phyloP scores from a whole-genome alignment of 768 basidiomycete genomes.

The Collybia sordida region DNA sequence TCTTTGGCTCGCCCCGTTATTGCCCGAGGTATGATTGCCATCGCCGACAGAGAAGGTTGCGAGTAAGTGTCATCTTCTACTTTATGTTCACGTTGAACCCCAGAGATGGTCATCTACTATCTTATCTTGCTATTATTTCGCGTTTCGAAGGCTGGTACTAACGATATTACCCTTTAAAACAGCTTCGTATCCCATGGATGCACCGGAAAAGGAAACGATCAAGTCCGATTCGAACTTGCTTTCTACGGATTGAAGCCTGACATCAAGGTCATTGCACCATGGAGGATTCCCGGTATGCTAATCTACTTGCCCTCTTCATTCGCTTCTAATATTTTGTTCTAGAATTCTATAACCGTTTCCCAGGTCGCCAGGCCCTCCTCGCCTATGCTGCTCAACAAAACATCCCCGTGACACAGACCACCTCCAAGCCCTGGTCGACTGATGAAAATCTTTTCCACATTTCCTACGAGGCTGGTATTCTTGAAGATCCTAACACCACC shows the following conservation, averaged over 20 bases:
- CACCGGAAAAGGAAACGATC: slow-evolving; percentile 99
- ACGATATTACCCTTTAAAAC: not conserved
- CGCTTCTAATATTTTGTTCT: slow-evolving; percentile 2
- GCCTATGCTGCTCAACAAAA: slow-evolving; percentile 83
- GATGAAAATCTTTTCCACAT: slow-evolving; percentile 99
- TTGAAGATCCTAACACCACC: slow-evolving; percentile 94
- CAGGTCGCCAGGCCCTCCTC: slow-evolving; percentile 92
- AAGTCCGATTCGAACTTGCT: slow-evolving; percentile 98
- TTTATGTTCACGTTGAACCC: too few species aligned
- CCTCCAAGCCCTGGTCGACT: slow-evolving; percentile 98
- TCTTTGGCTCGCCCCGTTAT: slow-evolving; percentile 98
- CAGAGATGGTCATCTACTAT: not conserved
- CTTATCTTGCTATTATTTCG: not conserved
- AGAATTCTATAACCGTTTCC: slow-evolving; percentile 98
- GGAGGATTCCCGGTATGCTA: slow-evolving; percentile 85
- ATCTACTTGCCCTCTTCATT: not conserved
- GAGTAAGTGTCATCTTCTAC: slow-evolving; percentile 58
- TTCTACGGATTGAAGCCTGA: slow-evolving; percentile 98
- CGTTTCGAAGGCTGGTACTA: not conserved
- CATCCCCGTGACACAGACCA: slow-evolving; percentile 94
- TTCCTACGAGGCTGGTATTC: slow-evolving; percentile 98
- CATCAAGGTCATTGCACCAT: slow-evolving; percentile 98
- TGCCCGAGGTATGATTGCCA: slow-evolving; percentile 96
- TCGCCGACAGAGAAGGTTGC: slow-evolving; percentile 90
- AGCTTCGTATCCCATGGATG: slow-evolving; percentile 98